Percentiles rank a stretch among this genome's conserved stretches.
Evolutionary conservation across 805 yeast genomes (phyloP).

Genomic region (Lipomyces orientalis): DNA sequence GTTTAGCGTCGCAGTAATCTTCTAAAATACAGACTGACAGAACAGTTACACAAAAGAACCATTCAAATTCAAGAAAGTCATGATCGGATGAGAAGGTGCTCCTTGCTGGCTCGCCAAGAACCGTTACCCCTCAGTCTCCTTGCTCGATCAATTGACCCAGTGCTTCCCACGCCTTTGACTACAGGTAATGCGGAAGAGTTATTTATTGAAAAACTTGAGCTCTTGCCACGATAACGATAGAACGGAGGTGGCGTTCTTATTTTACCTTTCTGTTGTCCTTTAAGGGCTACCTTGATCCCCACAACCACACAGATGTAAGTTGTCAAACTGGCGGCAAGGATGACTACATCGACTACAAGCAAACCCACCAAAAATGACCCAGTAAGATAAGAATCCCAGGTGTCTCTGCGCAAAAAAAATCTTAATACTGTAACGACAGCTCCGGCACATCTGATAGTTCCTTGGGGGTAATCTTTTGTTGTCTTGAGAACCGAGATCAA

Average conservation of each 20-base stretch:
- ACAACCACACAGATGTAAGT: not conserved
- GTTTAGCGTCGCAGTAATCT: not conserved
- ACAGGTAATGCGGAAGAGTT: not conserved
- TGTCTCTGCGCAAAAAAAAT: not conserved
- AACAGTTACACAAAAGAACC: not conserved
- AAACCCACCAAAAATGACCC: not conserved
- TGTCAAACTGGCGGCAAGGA: not conserved
- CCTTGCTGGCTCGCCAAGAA: not conserved
- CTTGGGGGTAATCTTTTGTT: not conserved
- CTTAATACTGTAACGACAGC: not conserved
- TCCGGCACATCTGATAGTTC: not conserved
- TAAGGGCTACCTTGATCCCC: not conserved
- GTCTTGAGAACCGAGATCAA: not conserved
- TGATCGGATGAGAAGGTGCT: not conserved
- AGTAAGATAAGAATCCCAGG: not conserved
- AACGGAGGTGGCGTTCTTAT: not conserved
- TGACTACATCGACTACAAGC: not conserved
- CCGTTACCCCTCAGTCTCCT: not conserved
- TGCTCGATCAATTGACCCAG: not conserved
- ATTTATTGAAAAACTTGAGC: not conserved
- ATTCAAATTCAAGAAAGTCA: not conserved
- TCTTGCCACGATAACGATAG: not conserved
- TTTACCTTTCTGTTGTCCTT: not conserved
- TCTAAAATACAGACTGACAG: not conserved
- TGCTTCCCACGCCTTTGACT: not conserved